Evolutionary conservation across 2,329 filamentous ascomycete species (phyloP), one percentile per base, ranked within the genome.

Genomic region (Hypoxylon sp.): DNA sequence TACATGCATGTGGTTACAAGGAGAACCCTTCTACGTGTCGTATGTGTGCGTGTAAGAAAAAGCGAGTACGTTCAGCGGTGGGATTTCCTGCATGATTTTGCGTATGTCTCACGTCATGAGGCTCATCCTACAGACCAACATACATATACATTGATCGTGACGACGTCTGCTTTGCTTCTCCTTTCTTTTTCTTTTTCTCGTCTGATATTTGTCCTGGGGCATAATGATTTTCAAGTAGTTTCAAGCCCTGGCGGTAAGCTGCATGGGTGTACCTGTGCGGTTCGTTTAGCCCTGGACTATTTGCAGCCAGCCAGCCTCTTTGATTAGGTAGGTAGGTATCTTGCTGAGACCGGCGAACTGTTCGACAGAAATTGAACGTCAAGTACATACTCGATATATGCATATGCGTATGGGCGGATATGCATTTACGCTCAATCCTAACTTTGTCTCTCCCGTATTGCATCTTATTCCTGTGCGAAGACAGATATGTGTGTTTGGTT

Each of bases 41-140:
- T 48, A 56, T 41, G 37, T 52, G 52, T 19, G 9, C 8, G 37
- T 41, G 37, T 21, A 8, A 41, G 37, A 56, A 47, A 29, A 39
- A 55, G 29, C 19, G 34, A 57, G 46, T 3, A 51, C 27, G 47
- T 63, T 61, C 25, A 25, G 29, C 30, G 43, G 29, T 46, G 46
- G 52, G 37, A 14, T 61, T 55, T 66, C 59, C 63, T 25, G 48
- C 47, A 51, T 37, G 41, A 52, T 3, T 55, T 30, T 61, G n/a
- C 34, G 34, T 55, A 54, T 23, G 16, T 53, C 27, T 37, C 53
- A 63, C 55, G 53, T 69, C 63, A 63, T 67, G 63, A 67, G 63
- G 63, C 59, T 67, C 63, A 58, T 61, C 3, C n/a, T 48, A 29
- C 41, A 30, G 5, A 47, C 14, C 32, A 48, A 29, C 48, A 30